Evolutionary conservation across 768 basidiomycete species (phyloP).

Genomic region (Xerocomellus dryophilus): DNA sequence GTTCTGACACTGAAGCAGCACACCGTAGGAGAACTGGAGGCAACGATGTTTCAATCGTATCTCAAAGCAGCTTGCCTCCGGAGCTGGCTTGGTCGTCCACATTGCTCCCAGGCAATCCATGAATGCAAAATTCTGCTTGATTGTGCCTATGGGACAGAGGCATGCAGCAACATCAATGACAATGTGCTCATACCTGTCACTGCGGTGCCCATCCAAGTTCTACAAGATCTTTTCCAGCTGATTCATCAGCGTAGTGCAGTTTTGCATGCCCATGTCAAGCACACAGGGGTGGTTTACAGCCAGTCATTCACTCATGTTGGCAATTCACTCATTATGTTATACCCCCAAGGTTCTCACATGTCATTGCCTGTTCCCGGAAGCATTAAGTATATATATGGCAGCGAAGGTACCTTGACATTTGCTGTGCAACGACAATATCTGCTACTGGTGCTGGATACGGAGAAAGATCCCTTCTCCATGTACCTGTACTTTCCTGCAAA

Average conservation of each 20-base stretch:
- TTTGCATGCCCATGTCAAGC: neutral
- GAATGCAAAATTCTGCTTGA: slow-evolving; percentile 23
- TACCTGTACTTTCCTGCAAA: neutral
- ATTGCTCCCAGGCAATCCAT: slow-evolving; percentile 14
- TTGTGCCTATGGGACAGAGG: neutral
- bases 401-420: neutral
- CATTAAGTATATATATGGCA: slow-evolving; percentile 16
- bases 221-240: neutral
- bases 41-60: slow-evolving; percentile 13
- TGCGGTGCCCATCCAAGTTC: neutral
- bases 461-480: neutral
- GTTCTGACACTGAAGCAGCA: neutral
- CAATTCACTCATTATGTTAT: slow-evolving; percentile 16
- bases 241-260: neutral
- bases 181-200: too few species aligned
- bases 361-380: slow-evolving; percentile 4
- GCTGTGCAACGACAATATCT: slow-evolving; percentile 3
- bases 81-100: slow-evolving; percentile 15
- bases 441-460: neutral
- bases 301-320: slow-evolving; percentile 3
- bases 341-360: neutral
- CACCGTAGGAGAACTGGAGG: slow-evolving; percentile 7
- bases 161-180: neutral
- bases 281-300: slow-evolving; percentile 5
- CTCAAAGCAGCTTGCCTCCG: slow-evolving; percentile 13